Base-by-base conservation (phyloP, 371 early-diverging fungal species). In the Nematocida major region DNA sequence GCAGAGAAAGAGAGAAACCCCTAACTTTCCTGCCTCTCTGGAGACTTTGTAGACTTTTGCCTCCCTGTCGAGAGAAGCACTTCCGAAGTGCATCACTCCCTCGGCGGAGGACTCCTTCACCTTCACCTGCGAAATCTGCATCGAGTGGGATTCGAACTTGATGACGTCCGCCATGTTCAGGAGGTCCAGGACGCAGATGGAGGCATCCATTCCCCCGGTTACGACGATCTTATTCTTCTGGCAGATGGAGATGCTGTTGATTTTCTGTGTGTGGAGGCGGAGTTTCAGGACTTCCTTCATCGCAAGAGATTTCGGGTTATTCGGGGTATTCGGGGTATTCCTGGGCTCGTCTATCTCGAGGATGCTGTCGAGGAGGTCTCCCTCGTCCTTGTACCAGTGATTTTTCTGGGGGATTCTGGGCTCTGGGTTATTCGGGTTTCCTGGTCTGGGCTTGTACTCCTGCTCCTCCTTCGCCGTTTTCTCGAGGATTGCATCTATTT, bases 21-120 rank as follows among this genome's bases (percentile, higher is more conserved):
- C 42, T 24, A 73, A 36, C 38, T 73, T 73, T 43, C 54, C 63
- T 11, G 49, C 48, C 11, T 22, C 51, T 38, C 49, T 73, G n/a
- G 54, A 24, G 7, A 65, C 65, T 65, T 65, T 73, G 54, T 73
- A 73, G 26, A 73, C 76, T 65, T 73, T 73, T 28, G 76, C 76
- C 48, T 73, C 76, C 40, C 76, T 61, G 43, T 73, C 76, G 7
- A 73, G 20, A 3, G 76, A 73, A 9, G 76, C 76, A 20, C 70
- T 69, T 39, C 76, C 76, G 43, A 73, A 73, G 32, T 59, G 40
- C 26, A 73, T 18, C 20, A 11, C 13, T 15, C 26, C n/a, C 7
- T 62, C 51, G 0, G 11, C 18, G 9, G 68, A 68, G 20, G 36
- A 20, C 11, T 73, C 76, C 48, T 65, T 73, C 11, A 73, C 38